Evolutionary conservation across 192 early-diverging fungal species (phyloP), one percentile per base, ranked within the genome.

Genomic region (Podila clonocystis): DNA sequence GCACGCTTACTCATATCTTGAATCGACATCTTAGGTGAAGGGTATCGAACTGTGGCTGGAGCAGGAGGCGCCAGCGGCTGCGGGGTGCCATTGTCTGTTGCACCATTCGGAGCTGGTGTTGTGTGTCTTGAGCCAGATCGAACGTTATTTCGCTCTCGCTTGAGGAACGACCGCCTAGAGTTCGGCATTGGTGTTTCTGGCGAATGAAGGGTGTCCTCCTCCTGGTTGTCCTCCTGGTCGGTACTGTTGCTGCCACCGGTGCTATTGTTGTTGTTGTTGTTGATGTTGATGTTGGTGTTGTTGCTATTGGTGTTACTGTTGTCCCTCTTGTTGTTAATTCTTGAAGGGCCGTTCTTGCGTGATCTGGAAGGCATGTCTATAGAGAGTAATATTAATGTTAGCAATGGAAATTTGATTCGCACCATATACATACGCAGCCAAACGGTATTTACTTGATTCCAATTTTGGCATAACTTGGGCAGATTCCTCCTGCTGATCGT

Each of bases 1-100:
- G 89, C 88, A 19, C 91, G 85, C 67, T 86, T 89, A 45, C 84
- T 88, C 91, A 92, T 93, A 30, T 93, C 91, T 28, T 75, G 73
- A 36, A 93, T 70, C 17, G 85, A 83, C 72, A 91, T 85, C 49
- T 83, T 82, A 4, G 87, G 50, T 57, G 86, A 75, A 9, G 91
- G 91, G 48, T 86, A 84, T 63, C 86, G 84, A 11, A 89, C 69
- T 48, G 87, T 86, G 13, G 89, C 82, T 6, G 88, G 87, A n/a
- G 82, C 80, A 2, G 86, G 73, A 7, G 76, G 72, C 6, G 66
- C 62, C 70, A 79, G 71, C 0, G 77, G 66, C 49, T 80, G 77
- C 26, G 71, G 76, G 6, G 77, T 80, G 19, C 67, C 67, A 17
- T 69, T 70, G 15, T 30, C 55, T 1, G 4, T 52, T 17, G 30